Base-by-base conservation (phyloP, 2,329 filamentous ascomycete genomes). In the Neonectria sp. region DNA sequence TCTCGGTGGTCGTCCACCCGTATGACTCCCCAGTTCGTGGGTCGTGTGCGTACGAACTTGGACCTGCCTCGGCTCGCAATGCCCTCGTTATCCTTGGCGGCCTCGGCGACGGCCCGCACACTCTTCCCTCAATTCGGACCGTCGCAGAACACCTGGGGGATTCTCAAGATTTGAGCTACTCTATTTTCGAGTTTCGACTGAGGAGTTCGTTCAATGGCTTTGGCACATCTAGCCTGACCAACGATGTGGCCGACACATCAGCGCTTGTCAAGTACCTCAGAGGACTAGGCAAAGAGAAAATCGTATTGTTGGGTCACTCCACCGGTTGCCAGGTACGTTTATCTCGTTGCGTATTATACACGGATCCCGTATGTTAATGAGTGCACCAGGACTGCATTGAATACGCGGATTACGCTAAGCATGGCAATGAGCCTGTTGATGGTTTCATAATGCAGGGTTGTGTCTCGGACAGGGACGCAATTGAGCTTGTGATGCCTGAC, bases 371-470 rank as follows among this genome's bases (percentile, higher is more conserved):
- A 15, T 40, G 37, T 53, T 55, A 51, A 55, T 65, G 15, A 63
- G 15, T 7, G 11, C 27, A 3, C 15, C 53, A 90, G 86, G 88
- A 90, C 72, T 88, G 85, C 68, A 86, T 89, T 79, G 86, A 86
- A 70, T 90, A 90, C 63, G 82, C 82, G 24, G 79, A 84, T 60
- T 82, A 82, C 27, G 76, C 77, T 55, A 83, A 83, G 69, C 74
- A 84, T 40, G 75, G 75, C 6, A 79, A 81, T 46, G 81, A 88
- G 13, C 87, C 89, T 0, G 82, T 97, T 2, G 89, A 96, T 67
- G 95, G 92, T 40, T 91, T 90, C 55, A 92, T 97, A 51, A 82
- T 97, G 61, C 95, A 97, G 79, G 94, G 92, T 0, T 91, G 93
- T 0, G 91, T 95, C 4, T 93, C 90, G 2, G 94, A 97, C 78